Conservation (phyloP, 1,284 basidiomycete genomes). For the Cryptococcus sp. region DNA sequence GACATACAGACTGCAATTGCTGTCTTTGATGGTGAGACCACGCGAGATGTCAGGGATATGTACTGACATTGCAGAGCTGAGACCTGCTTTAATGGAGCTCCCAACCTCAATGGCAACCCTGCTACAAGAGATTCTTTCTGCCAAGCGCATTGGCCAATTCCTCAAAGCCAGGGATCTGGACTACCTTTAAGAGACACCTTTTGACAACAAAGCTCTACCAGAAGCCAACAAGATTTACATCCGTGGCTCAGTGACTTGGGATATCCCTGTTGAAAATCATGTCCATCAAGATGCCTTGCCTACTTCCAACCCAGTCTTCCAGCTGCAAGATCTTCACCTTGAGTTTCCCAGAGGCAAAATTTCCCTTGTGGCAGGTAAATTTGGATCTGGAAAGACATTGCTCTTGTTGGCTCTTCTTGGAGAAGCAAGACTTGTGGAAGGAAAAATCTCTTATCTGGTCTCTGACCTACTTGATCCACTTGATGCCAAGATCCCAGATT, state of each 20-base stretch:
- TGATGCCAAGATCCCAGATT: constrained; percentile 54
- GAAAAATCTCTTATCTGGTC: constrained; percentile 49
- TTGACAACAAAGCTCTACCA: constrained; percentile 13
- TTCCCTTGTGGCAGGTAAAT: constrained; percentile 65
- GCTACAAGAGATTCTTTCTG: constrained; percentile 24
- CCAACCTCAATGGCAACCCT: constrained; percentile 17
- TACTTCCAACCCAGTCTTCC: constrained; percentile 53
- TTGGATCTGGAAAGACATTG: constrained; percentile 67
- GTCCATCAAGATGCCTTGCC: too few relatives aligned
- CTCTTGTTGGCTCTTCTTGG: constrained; percentile 71
- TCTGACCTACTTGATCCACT: constrained; percentile 40
- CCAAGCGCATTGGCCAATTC: constrained; percentile 24
- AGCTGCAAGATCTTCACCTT: constrained; percentile 66
- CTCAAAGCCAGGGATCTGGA: constrained; percentile 22
- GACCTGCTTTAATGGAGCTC: constrained; percentile 16
- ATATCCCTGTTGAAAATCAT: constrained; percentile 2
- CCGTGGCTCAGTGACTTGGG: constrained; percentile 31
- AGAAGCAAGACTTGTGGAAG: constrained; percentile 68
- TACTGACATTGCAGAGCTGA: constrained; percentile 14
- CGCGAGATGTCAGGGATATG: not conserved
- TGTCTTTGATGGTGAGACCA: constrained; percentile 58
- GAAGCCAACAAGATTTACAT: constrained; percentile 15
- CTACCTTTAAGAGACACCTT: constrained; percentile 39
- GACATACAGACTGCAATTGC: constrained; percentile 50
- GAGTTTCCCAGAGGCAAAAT: constrained; percentile 69